Base-by-base conservation (phyloP, 2,329 filamentous ascomycete species). In the Blumeria hordei region DNA sequence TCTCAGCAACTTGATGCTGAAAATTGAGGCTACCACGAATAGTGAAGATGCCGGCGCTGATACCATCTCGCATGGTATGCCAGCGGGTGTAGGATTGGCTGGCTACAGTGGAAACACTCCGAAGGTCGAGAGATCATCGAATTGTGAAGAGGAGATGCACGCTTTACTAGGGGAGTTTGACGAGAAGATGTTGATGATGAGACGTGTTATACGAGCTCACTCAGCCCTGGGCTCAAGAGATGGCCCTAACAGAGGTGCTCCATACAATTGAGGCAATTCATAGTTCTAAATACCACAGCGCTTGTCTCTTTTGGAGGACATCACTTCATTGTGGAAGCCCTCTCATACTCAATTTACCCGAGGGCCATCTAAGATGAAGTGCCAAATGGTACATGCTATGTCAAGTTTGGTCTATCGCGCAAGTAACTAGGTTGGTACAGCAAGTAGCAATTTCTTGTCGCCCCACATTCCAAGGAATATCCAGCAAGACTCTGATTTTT, bases 121-220 rank as follows among this genome's bases (percentile, higher is more conserved):
- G 33, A 56, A 41, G 43, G 53, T 56, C 45, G 50, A 55, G 34
- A 65, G 11, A 21, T 52, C 35, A 41, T 54, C 47, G 3, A 37
- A 59, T 37, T 58, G 59, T 11, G 62, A 66, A 36, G 73, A 76
- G 51, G 73, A 78, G 56, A 74, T 78, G 56, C 67, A 69, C 2
- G 66, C 63, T 2, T 63, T 82, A 43, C 64, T 78, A 1, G 73
- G 74, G 14, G 74, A 78, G 37, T 82, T 82, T 58, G 72, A 76
- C 55, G 70, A 69, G 57, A 70, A 74, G 47, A 78, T 82, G 76
- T 66, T 58, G 2, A 67, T 76, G 18, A 61, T 81, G 58, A 71
- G 70, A 54, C 74, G 68, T 60, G 49, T 59, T 64, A 55, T 65
- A 63, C 37, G 47, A 7, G 33, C 36, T 53, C 8, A 32, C 32